These are phyloP conservation scores for Pezicula carpinea DNA, from an alignment of 2,329 filamentous ascomycete genomes.

Conservation along the genomic window DNA sequence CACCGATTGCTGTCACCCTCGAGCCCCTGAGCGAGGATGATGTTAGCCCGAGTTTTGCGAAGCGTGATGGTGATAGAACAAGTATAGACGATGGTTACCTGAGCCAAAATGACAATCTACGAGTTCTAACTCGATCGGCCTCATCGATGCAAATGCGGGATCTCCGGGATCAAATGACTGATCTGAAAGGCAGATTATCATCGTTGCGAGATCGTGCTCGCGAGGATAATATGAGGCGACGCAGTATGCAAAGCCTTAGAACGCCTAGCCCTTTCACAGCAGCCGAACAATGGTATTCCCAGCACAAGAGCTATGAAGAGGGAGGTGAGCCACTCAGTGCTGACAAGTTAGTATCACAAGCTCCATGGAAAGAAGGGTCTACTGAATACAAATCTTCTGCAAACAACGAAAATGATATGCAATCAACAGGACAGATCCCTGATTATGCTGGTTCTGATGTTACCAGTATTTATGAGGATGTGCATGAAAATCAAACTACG, in stretches of 20 bases:
- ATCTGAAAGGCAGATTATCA: conserved; percentile 63
- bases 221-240: conserved; percentile 58
- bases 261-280: conserved; percentile 45
- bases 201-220: conserved; percentile 59
- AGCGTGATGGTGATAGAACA: conserved; percentile 17
- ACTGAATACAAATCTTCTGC: neutral
- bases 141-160: conserved; percentile 45
- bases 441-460: conserved; percentile 20
- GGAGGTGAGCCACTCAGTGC: conserved; percentile 12
- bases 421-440: conserved; percentile 4
- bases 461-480: conserved; percentile 26
- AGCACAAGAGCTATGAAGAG: conserved; percentile 19
- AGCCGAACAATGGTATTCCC: conserved; percentile 30
- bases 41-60: conserved; percentile 15
- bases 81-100: conserved; percentile 18
- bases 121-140: conserved; percentile 23
- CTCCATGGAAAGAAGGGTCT: conserved; percentile 18
- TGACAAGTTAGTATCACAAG: conserved; percentile 21
- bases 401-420: neutral
- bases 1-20: conserved; percentile 31
- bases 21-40: conserved; percentile 53
- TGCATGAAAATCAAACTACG: conserved; percentile 13
- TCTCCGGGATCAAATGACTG: conserved; percentile 63
- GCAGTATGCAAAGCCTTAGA: conserved; percentile 56
- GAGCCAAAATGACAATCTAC: conserved; percentile 14